A percentile compares a stretch with the other conserved stretches of the same genome.
These are phyloP conservation scores for Kuraishia borneana DNA, from an alignment of 805 yeast species.

Conservation along the genomic window DNA sequence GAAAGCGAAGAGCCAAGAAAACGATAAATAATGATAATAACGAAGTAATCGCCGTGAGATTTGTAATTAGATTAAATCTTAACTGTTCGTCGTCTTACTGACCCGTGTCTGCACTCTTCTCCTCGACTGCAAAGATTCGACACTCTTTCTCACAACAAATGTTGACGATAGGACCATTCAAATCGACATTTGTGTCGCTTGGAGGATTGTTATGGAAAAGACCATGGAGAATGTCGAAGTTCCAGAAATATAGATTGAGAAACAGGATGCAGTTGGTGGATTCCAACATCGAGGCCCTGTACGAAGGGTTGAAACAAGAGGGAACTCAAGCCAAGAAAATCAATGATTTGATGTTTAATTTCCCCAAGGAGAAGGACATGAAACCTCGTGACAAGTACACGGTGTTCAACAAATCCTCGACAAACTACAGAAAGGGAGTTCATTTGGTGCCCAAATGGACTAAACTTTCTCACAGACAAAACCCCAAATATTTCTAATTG, in stretches of 20 bases:
- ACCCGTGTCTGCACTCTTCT: too few species aligned
- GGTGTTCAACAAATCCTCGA: conserved; percentile 63
- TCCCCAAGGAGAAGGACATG: conserved; percentile 82
- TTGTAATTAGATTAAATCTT: too few species aligned
- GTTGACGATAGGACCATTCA: conserved; percentile 79
- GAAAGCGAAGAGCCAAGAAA: too few species aligned
- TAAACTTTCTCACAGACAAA: conserved; percentile 64
- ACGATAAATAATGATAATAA: too few species aligned
- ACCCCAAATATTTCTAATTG: conserved; percentile 55
- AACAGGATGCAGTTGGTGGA: conserved; percentile 77
- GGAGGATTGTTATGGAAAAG: conserved; percentile 78
- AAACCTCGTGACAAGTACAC: conserved; percentile 75
- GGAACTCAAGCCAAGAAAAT: conserved; percentile 22
- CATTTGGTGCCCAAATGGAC: conserved; percentile 93
- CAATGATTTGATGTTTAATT: conserved; percentile 25
- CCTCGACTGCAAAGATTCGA: too few species aligned
- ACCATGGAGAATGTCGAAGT: conserved; percentile 68
- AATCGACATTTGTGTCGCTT: conserved; percentile 37
- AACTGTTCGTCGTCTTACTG: too few species aligned
- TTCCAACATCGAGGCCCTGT: conserved; percentile 55
- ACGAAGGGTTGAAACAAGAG: conserved; percentile 29
- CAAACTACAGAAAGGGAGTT: conserved; percentile 77
- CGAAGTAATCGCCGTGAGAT: too few species aligned
- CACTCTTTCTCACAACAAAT: too few species aligned
- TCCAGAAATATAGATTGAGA: conserved; percentile 79